These are phyloP conservation scores for Penicillium coffeae DNA, from an alignment of 495 filamentous ascomycete species.

Conservation along the genomic window DNA sequence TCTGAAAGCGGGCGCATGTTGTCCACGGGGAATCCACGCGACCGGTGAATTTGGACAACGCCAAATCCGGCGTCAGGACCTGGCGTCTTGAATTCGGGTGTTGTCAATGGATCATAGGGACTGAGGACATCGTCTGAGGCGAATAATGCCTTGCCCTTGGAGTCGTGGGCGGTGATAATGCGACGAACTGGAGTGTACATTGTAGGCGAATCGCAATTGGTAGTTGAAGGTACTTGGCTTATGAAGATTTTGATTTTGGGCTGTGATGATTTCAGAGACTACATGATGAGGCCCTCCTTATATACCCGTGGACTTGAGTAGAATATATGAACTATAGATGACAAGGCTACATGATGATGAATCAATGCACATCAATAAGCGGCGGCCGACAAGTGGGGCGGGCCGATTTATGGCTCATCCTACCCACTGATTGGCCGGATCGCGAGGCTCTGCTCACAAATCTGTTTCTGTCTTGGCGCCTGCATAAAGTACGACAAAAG, in stretches of 20 bases:
- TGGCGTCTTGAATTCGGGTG: slow-evolving; percentile 16
- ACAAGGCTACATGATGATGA: background rate
- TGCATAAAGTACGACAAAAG: no score
- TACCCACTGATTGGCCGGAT: no score
- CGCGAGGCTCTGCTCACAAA: no score
- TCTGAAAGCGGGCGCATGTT: slow-evolving; percentile 17
- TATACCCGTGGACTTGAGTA: no score
- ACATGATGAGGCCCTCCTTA: no score
- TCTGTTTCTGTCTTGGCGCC: no score
- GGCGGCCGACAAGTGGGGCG: background rate
- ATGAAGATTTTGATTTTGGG: no score
- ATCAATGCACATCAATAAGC: background rate
- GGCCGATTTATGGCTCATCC: background rate
- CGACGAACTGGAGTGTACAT: slow-evolving; percentile 25
- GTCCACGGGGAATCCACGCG: slow-evolving; percentile 21
- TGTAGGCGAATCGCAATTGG: no score
- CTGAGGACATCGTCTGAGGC: slow-evolving; percentile 18
- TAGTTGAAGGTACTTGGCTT: no score
- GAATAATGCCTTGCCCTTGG: slow-evolving; percentile 21
- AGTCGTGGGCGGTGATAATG: slow-evolving; percentile 14
- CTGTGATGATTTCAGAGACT: no score
- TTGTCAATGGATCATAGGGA: slow-evolving; percentile 23
- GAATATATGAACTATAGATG: no score
- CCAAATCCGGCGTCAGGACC: slow-evolving; percentile 18
- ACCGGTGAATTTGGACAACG: slow-evolving; percentile 25